Evolutionary conservation across 2,329 filamentous ascomycete species (phyloP), one percentile per base, ranked within the genome.

Genomic region (Teratosphaeria nubilosa): DNA sequence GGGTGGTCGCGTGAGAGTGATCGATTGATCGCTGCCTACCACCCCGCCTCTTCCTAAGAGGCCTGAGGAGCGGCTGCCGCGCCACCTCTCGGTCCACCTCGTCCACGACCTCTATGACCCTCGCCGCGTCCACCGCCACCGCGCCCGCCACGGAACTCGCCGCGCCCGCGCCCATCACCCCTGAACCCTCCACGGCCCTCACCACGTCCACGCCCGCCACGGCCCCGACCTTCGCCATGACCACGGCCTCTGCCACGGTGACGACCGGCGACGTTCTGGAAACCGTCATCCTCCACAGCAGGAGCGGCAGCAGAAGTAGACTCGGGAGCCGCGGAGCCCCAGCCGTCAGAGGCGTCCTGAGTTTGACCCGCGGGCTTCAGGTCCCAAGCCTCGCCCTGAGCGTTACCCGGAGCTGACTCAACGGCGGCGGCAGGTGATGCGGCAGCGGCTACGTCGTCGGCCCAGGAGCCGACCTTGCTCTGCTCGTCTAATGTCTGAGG

Each of bases 391-490:
- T 70, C 68, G 24, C 65, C 68, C 41, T 69, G 67, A 30, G 63
- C 57, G 61, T 70, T 72, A 32, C 66, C 68, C 22, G 65, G 58
- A 14, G 62, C 60, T 5, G 41, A 48, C 53, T 64, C 30, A 60
- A 54, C 62, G 16, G 60, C 57, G 20, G 61, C 50, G 55, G 60
- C 59, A 59, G 64, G 59, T 20, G 48, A 53, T 54, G 32, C 57
- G n/a, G 30, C 53, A 16, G 57, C 59, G 25, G 27, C 55, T 5
- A 53, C 83, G 60, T 92, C 88, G 68, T 95, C 90, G 30, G 88
- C 88, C 88, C 88, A 94, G 65, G 85, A 90, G 69, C 87, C 84
- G n/a, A 48, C 32, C 24, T 79, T 78, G 66, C 80, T 53, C n/a
- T 51, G 31, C 75, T 70, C 45, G 76, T 73, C 63, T 13, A 61